Evolutionary conservation across 2,329 filamentous ascomycete species (phyloP), one percentile per base, ranked within the genome.

Genomic region (Torrubiellomyces zombiae): DNA sequence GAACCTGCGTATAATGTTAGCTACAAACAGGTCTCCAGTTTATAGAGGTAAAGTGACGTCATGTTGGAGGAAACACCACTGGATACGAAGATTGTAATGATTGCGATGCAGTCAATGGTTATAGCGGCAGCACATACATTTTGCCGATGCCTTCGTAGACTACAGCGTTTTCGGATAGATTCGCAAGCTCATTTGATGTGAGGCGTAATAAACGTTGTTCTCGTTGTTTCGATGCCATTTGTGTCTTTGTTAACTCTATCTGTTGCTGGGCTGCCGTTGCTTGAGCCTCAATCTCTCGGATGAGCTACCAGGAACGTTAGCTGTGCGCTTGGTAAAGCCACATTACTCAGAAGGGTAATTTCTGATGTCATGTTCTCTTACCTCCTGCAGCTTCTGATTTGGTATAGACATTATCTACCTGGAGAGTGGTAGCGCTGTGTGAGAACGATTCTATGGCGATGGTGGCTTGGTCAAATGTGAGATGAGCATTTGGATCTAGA

Each of bases 141-240:
- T 95, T 98, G 25, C 89, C 89, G 8, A 95, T 77, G 5, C 86
- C 86, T 54, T 95, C 86, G 43, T 95, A 98, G 15, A 93, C 70
- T 16, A 75, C 75, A 0, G 82, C 89, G 23, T 75, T 67, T 11
- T 66, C 48, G 4, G 83, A 76, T 32, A 98, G 55, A 6, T 69
- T 64, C n/a, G 70, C 67, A 24, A 95, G 62, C 53, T 98, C 89
- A 35, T 67, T 80, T 18, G 76, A 67, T 2, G 86, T 95, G 36
- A 98, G 59, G 50, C 92, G 79, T 20, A 91, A 64, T 54, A 94
- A 72, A 21, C 89, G 81, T 45, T 78, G 74, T 47, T 95, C 86
- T 30, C 85, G 73, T 50, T 86, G 80, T 55, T 92, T 93, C 31
- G 72, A 63, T 6, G 73, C 67, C 38, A 93, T 79, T 50, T 94